Percentiles rank a stretch among this genome's conserved stretches.
These are phyloP conservation scores for Rhodotorula sp. DNA, from an alignment of 1,284 basidiomycete species.

Conservation along the genomic window DNA sequence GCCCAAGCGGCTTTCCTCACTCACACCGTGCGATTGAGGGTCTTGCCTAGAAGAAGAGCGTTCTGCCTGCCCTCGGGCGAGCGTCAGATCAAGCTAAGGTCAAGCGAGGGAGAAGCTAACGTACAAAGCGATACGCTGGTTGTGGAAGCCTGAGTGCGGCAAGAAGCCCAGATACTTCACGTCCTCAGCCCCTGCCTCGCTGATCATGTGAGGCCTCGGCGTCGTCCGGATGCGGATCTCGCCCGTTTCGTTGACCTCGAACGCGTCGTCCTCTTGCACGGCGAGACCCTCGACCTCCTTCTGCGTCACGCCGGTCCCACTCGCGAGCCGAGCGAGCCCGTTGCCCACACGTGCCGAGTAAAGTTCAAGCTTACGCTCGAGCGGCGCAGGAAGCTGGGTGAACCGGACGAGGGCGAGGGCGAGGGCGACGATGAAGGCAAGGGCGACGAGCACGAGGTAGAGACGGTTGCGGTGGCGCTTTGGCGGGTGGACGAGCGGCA, in stretches of 20 bases:
- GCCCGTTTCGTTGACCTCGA: not conserved
- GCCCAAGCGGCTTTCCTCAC: fast-evolving
- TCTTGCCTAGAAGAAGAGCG: conserved; percentile 39
- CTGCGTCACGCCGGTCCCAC: not conserved
- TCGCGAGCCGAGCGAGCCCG: not conserved
- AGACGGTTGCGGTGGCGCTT: conserved; percentile 1
- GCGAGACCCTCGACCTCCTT: not conserved
- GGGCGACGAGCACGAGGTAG: not conserved
- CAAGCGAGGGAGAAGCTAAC: not conserved
- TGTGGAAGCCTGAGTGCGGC: conserved; percentile 45
- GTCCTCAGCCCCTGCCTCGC: not conserved
- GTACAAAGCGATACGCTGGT: conserved; percentile 41
- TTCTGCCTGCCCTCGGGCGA: conserved; percentile 17
- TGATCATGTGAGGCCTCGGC: not conserved
- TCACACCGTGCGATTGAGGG: conserved; percentile 33
- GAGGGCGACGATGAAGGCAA: not conserved
- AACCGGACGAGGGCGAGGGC: not conserved
- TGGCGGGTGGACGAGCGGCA: not conserved
- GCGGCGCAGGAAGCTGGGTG: fast-evolving
- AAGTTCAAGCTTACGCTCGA: not conserved
- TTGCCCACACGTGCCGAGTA: not conserved
- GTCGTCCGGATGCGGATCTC: conserved; percentile 9
- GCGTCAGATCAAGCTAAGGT: not conserved
- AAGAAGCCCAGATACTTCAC: conserved; percentile 29
- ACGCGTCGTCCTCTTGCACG: not conserved